Conservation (phyloP, 192 early-diverging fungal genomes). For the Rhizoclosmatium globosum region DNA sequence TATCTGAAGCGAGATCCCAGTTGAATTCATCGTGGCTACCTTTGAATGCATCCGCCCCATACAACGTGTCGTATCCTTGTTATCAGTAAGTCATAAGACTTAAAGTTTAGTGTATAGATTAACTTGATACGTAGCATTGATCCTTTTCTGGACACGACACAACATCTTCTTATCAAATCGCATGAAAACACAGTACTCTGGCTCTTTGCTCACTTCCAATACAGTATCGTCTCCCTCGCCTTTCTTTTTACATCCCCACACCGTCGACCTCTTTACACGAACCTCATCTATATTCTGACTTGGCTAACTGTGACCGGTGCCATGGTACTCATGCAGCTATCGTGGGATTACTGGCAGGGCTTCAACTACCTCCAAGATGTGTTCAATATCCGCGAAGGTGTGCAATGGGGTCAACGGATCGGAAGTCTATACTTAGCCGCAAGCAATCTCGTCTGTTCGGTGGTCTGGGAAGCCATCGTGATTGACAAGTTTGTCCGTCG, state of each 20-base stretch:
- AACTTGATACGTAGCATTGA: constrained; percentile 36
- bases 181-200: constrained; percentile 58
- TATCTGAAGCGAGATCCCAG: constrained; percentile 24
- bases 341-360: constrained; percentile 31
- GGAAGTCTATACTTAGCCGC: constrained; percentile 34
- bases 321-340: constrained; percentile 43
- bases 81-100: constrained; percentile 42
- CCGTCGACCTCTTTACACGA: constrained; percentile 57
- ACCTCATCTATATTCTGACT: constrained; percentile 42
- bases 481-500: constrained; percentile 38
- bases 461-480: constrained; percentile 41
- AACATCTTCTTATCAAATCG: constrained; percentile 35
- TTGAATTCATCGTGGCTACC: constrained; percentile 45
- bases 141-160: constrained; percentile 29
- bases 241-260: constrained; percentile 41
- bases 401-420: constrained; percentile 41
- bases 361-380: constrained; percentile 32
- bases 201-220: constrained; percentile 59
- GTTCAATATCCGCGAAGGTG: constrained; percentile 42
- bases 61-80: constrained; percentile 47
- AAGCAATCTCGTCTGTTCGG: constrained; percentile 22
- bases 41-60: constrained; percentile 31
- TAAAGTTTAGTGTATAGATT: background rate
- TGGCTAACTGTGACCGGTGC: constrained; percentile 28
- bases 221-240: constrained; percentile 40